Evolutionary conservation across 2,329 filamentous ascomycete species (phyloP).

Genomic region (Dactylellina cionopaga): DNA sequence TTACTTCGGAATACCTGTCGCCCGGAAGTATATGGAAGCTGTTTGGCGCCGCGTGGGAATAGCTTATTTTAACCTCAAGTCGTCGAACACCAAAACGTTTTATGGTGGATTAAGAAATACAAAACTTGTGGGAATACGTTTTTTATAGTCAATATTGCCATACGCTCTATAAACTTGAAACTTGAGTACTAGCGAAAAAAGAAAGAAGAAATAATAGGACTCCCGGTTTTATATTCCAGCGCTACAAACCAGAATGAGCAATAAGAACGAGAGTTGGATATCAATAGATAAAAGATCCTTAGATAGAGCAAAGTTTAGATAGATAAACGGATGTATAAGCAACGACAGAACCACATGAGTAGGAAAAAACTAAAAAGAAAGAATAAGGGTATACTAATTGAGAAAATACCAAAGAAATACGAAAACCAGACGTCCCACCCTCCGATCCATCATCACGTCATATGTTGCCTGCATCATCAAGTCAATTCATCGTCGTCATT

Average conservation of each 20-base stretch:
- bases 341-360: background rate
- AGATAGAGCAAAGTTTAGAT: no score
- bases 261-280: no score
- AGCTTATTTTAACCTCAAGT: constrained; percentile 48
- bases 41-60: constrained; percentile 14
- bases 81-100: no score
- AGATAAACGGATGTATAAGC: constrained; percentile 5
- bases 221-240: background rate
- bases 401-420: background rate
- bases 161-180: background rate
- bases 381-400: constrained; percentile 15
- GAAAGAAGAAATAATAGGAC: constrained; percentile 16
- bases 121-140: no score
- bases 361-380: constrained; percentile 11
- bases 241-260: no score
- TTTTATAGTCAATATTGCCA: background rate
- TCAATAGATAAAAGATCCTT: no score
- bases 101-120: no score
- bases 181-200: background rate
- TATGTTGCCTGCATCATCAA: no score
- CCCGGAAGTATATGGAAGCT: constrained; percentile 11
- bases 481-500: constrained; percentile 2
- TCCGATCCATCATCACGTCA: no score
- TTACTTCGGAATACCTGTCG: constrained; percentile 32
- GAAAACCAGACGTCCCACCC: no score